These are phyloP conservation scores for Colletotrichum incanum DNA, from an alignment of 2,329 filamentous ascomycete species.

Conservation along the genomic window DNA sequence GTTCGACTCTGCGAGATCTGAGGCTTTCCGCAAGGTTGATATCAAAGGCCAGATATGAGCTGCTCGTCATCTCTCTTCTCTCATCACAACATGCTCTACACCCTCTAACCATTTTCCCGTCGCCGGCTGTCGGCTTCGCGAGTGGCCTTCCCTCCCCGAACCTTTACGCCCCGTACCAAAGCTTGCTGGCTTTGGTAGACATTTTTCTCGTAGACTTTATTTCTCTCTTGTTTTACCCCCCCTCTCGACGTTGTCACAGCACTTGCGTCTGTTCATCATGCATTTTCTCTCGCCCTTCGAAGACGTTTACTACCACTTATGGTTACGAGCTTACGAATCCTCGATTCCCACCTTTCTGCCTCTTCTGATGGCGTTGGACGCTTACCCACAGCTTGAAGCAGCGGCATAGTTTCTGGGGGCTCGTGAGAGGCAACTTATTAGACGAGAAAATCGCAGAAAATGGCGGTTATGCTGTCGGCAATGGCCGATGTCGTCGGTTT, in stretches of 20 bases:
- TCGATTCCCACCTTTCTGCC: slow-evolving; percentile 17
- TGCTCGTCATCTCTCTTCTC: slow-evolving; percentile 32
- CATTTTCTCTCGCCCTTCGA: slow-evolving; percentile 24
- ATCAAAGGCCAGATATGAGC: slow-evolving; percentile 96
- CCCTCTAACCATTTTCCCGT: slow-evolving; percentile 13
- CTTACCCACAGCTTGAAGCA: slow-evolving; percentile 40
- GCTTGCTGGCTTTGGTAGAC: slow-evolving; percentile 4
- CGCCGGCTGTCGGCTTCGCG: slow-evolving; percentile 7
- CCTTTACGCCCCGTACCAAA: background rate
- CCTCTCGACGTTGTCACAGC: slow-evolving; percentile 30
- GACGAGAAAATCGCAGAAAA: background rate
- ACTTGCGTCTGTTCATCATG: slow-evolving; percentile 31
- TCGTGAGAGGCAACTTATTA: slow-evolving; percentile 6
- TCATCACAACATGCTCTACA: slow-evolving; percentile 36
- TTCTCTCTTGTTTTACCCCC: slow-evolving; percentile 34
- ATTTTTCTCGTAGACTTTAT: slow-evolving; percentile 31
- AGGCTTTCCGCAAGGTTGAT: slow-evolving; percentile 90
- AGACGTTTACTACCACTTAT: slow-evolving; percentile 18
- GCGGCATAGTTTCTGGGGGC: slow-evolving; percentile 13
- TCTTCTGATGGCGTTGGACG: slow-evolving; percentile 29
- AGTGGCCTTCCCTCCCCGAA: slow-evolving; percentile 8
- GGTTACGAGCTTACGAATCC: slow-evolving; percentile 34
- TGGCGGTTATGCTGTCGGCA: slow-evolving; percentile 1
- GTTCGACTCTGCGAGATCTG: slow-evolving; percentile 81
- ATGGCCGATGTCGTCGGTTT: slow-evolving; percentile 11